Evolutionary conservation across 176 grass and related monocot genomes (phyloP).

Genomic region (Rhynchospora tenuis): DNA sequence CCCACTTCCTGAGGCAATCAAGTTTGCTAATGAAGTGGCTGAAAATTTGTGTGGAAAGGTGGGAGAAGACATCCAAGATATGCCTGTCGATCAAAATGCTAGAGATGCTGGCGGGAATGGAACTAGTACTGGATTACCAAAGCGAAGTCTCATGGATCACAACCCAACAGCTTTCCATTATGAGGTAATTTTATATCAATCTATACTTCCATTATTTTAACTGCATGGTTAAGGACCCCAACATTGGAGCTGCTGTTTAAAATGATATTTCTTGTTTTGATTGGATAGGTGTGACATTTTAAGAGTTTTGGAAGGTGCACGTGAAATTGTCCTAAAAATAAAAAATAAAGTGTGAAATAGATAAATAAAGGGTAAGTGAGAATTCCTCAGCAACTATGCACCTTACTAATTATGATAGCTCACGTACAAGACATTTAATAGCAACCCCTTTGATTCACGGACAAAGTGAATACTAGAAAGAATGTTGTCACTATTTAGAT

Average conservation of each 20-base stretch:
- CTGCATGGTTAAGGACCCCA: not conserved
- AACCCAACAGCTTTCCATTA: conserved; percentile 27
- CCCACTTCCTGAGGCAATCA: conserved; percentile 16
- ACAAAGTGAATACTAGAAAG: not conserved
- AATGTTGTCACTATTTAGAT: not conserved
- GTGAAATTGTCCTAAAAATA: not conserved
- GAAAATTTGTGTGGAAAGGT: not conserved
- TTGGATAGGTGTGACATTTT: not conserved
- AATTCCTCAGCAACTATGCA: not conserved
- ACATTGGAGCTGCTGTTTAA: not conserved
- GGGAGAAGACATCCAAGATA: not conserved
- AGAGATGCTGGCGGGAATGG: not conserved
- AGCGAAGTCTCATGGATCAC: conserved; percentile 27
- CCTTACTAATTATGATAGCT: not conserved
- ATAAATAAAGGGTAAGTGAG: not conserved
- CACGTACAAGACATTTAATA: not conserved
- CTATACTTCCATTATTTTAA: not conserved
- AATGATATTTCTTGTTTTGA: not conserved
- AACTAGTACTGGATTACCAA: not conserved
- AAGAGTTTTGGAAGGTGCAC: not conserved
- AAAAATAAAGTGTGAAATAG: not conserved
- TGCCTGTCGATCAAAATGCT: no score
- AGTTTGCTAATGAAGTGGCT: conserved; percentile 1
- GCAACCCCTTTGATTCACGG: not conserved
- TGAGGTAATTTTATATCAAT: conserved; percentile 19